phyloP scores from a whole-genome alignment of 371 early-diverging fungal genomes.

The Apophysomyces trapeziformis region DNA sequence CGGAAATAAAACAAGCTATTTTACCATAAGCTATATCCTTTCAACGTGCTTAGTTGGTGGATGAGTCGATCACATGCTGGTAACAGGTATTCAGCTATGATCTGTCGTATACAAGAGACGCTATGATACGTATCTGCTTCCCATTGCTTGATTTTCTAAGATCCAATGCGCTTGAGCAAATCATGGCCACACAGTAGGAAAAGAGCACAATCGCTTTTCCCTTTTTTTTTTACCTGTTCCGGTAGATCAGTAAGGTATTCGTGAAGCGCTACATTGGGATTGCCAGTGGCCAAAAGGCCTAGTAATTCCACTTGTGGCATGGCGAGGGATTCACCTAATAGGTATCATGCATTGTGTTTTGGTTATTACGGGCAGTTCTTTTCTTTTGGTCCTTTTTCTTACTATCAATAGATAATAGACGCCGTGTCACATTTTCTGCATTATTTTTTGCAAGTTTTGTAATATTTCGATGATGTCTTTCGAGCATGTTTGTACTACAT shows the following conservation, averaged over 20 bases:
- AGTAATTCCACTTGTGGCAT: slow-evolving; percentile 13
- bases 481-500: neutral
- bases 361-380: neutral
- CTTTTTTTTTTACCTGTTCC: slow-evolving; percentile 6
- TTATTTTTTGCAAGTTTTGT: slow-evolving; percentile 1
- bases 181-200: neutral
- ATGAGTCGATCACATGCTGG: slow-evolving; percentile 13
- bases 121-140: slow-evolving; percentile 11
- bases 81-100: slow-evolving; percentile 12
- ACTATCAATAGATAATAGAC: neutral
- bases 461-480: slow-evolving; percentile 1
- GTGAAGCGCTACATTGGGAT: slow-evolving; percentile 3
- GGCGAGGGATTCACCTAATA: slow-evolving; percentile 7
- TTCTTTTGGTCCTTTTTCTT: neutral
- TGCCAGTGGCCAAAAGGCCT: slow-evolving; percentile 13
- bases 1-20: no score
- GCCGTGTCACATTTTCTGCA: slow-evolving; percentile 7
- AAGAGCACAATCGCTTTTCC: no score
- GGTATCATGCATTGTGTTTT: no score
- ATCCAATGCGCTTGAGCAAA: neutral
- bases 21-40: slow-evolving; percentile 13
- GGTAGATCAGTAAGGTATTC: slow-evolving; percentile 14
- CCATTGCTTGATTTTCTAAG: slow-evolving; percentile 16
- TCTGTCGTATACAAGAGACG: slow-evolving; percentile 6
- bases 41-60: slow-evolving; percentile 2